A percentile compares a stretch with the other conserved stretches of the same genome.
These are phyloP conservation scores for Mortierella alpina DNA, from an alignment of 192 early-diverging fungal species.

Conservation along the genomic window DNA sequence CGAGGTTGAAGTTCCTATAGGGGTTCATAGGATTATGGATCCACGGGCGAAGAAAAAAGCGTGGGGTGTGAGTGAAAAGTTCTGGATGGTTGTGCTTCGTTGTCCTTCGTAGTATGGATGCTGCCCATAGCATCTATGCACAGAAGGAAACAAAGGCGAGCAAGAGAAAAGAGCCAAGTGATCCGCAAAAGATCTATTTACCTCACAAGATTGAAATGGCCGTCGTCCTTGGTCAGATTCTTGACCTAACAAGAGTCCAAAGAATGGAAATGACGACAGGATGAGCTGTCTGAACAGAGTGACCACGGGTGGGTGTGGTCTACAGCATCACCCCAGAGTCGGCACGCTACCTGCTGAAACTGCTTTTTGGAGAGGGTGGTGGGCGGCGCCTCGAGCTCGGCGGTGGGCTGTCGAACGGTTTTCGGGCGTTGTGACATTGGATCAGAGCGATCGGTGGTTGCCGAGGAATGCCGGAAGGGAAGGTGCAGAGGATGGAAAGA, in stretches of 20 bases:
- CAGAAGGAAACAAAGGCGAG: neutral
- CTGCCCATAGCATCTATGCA: neutral
- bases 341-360: constrained; percentile 30
- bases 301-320: neutral
- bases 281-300: neutral
- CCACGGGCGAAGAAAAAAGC: neutral
- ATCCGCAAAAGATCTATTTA: neutral
- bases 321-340: neutral
- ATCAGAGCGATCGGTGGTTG: no score
- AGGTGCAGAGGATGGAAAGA: no score
- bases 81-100: neutral
- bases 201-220: constrained; percentile 54
- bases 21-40: no score
- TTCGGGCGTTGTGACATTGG: constrained; percentile 49
- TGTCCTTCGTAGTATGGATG: neutral
- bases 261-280: neutral
- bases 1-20: constrained; percentile 76
- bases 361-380: constrained; percentile 46
- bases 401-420: constrained; percentile 23
- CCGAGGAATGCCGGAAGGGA: no score
- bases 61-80: neutral
- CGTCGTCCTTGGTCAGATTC: constrained; percentile 51
- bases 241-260: constrained; percentile 20
- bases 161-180: neutral
- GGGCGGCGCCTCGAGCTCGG: constrained; percentile 43